These are phyloP conservation scores for Ustilago lituana DNA, from an alignment of 1,284 basidiomycete species.

Conservation along the genomic window DNA sequence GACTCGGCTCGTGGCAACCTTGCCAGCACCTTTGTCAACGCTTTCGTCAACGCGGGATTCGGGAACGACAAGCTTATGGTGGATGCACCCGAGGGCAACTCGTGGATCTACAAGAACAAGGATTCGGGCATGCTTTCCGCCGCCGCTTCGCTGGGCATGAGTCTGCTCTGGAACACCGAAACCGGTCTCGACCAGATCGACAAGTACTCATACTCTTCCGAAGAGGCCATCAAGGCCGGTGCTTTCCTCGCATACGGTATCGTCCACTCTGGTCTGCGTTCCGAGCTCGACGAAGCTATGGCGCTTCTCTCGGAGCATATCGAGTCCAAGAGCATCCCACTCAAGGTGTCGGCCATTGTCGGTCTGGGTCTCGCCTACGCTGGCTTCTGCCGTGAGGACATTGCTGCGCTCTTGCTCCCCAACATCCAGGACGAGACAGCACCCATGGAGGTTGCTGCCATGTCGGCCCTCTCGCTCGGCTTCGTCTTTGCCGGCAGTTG, in stretches of 20 bases:
- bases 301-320: conserved; percentile 91
- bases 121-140: conserved; percentile 99
- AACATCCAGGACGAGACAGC: conserved; percentile 64
- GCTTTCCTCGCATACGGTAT: conserved; percentile 94
- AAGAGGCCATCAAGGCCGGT: conserved; percentile 97
- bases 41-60: conserved; percentile 98
- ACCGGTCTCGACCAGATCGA: conserved; percentile 93
- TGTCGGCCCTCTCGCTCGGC: conserved; percentile 87
- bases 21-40: conserved; percentile 97
- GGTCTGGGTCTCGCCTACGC: conserved; percentile 85
- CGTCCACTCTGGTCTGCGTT: conserved; percentile 86
- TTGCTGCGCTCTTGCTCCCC: conserved; percentile 69
- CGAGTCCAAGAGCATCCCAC: conserved; percentile 82
- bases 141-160: conserved; percentile 90
- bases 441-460: conserved; percentile 88
- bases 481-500: conserved; percentile 96
- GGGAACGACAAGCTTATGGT: conserved; percentile 99
- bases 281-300: conserved; percentile 91
- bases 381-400: conserved; percentile 88
- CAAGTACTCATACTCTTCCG: conserved; percentile 95
- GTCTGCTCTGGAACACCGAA: conserved; percentile 96
- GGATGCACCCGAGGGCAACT: conserved; percentile 91
- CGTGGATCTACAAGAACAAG: conserved; percentile 99
- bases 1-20: conserved; percentile 95
- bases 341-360: conserved; percentile 86